These are phyloP conservation scores for Alternaria arborescens DNA, from an alignment of 2,329 filamentous ascomycete genomes.

Conservation along the genomic window DNA sequence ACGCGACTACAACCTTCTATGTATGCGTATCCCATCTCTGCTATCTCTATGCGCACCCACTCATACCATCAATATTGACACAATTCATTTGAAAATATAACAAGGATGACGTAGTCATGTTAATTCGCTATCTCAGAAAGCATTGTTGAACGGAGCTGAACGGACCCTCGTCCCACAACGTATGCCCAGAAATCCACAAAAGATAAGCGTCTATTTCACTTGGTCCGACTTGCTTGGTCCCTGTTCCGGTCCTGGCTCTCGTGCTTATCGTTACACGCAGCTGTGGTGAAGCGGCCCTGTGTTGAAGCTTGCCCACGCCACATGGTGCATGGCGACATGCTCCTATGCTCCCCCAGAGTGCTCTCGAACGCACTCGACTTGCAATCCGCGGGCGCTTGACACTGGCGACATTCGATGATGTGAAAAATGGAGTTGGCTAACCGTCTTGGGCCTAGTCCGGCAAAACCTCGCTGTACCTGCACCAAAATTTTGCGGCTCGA, in stretches of 20 bases:
- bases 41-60: slow-evolving; percentile 3
- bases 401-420: slow-evolving; percentile 8
- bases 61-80: slow-evolving; percentile 5
- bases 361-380: slow-evolving; percentile 12
- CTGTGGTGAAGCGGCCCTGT: slow-evolving; percentile 2
- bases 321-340: not conserved
- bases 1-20: not conserved
- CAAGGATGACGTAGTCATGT: slow-evolving; percentile 6
- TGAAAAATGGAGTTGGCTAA: slow-evolving; percentile 5
- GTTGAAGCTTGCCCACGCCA: slow-evolving; percentile 7
- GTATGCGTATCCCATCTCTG: slow-evolving; percentile 5
- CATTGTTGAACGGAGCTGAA: slow-evolving; percentile 10
- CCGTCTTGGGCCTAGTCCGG: slow-evolving; percentile 5
- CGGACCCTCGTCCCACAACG: slow-evolving; percentile 12
- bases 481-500: slow-evolving; percentile 10
- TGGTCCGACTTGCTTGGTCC: slow-evolving; percentile 9
- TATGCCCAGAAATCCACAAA: slow-evolving; percentile 14
- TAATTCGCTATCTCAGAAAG: slow-evolving; percentile 7
- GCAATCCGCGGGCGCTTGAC: slow-evolving; percentile 1
- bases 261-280: slow-evolving; percentile 4
- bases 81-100: not conserved
- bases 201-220: slow-evolving; percentile 17
- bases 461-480: slow-evolving; percentile 13
- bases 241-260: slow-evolving; percentile 3
- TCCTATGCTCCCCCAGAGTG: slow-evolving; percentile 2